phyloP scores from a whole-genome alignment of 805 yeast species.

The Candida mattraensis region DNA sequence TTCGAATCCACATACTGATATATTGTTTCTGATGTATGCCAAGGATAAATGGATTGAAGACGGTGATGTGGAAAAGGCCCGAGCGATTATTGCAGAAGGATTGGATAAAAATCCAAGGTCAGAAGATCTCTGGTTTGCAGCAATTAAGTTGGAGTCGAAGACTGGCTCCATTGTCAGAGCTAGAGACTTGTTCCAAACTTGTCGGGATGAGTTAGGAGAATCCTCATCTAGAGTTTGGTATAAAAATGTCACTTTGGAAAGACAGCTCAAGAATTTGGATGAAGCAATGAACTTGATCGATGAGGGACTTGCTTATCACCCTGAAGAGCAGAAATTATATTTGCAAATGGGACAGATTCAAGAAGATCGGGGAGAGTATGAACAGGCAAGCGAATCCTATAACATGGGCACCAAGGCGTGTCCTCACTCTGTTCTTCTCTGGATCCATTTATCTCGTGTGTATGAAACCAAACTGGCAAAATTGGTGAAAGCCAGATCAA shows the following conservation, averaged over 20 bases:
- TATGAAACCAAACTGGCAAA: slow-evolving; percentile 45
- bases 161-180: slow-evolving; percentile 39
- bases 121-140: slow-evolving; percentile 68
- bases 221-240: slow-evolving; percentile 56
- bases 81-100: slow-evolving; percentile 51
- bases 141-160: slow-evolving; percentile 61
- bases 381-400: slow-evolving; percentile 48
- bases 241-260: slow-evolving; percentile 53
- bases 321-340: slow-evolving; percentile 51
- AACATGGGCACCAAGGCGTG: slow-evolving; percentile 49
- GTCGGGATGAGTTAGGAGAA: slow-evolving; percentile 10
- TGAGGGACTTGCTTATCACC: slow-evolving; percentile 49
- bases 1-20: slow-evolving; percentile 47
- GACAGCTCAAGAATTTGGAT: slow-evolving; percentile 38
- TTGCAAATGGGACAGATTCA: slow-evolving; percentile 63
- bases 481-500: slow-evolving; percentile 64
- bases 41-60: slow-evolving; percentile 59
- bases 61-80: slow-evolving; percentile 50
- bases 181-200: slow-evolving; percentile 33
- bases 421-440: slow-evolving; percentile 45
- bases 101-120: slow-evolving; percentile 41
- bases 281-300: slow-evolving; percentile 43
- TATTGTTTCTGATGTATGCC: slow-evolving; percentile 67
- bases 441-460: slow-evolving; percentile 52
- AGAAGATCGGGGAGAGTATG: slow-evolving; percentile 30